Evolutionary conservation across 2,329 filamentous ascomycete species (phyloP).

Genomic region (Balansia obtecta): DNA sequence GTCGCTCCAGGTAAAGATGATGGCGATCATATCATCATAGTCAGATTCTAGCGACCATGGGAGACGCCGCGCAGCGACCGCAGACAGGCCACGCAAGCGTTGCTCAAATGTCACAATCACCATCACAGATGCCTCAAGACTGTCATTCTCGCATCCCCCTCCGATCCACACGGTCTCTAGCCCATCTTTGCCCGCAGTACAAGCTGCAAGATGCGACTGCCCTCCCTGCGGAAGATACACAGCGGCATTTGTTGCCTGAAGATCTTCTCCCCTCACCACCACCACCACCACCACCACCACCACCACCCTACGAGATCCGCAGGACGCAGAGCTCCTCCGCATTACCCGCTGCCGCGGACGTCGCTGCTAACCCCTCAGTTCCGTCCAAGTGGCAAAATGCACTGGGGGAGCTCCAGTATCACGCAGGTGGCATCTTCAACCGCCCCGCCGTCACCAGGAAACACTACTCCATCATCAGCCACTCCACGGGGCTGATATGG

Average conservation of each 20-base stretch:
- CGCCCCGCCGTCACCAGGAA: conserved; percentile 53
- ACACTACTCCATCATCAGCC: conserved; percentile 54
- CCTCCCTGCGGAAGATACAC: neutral
- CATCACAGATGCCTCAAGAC: neutral
- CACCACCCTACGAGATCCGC: conserved; percentile 9
- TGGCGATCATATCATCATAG: neutral
- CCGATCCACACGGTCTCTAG: neutral
- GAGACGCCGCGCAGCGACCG: neutral
- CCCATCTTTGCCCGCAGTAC: neutral
- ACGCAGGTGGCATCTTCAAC: conserved; percentile 50
- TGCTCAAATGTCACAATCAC: neutral
- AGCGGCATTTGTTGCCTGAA: neutral
- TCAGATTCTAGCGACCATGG: neutral
- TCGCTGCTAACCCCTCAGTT: conserved; percentile 5
- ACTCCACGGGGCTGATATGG: conserved; percentile 51
- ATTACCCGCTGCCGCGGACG: conserved; percentile 9
- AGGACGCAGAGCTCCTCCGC: conserved; percentile 21
- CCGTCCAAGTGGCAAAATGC: conserved; percentile 32
- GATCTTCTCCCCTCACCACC: neutral
- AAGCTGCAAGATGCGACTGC: neutral
- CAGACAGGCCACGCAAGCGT: neutral
- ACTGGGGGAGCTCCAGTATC: conserved; percentile 47
- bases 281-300: no score
- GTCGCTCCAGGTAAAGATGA: neutral
- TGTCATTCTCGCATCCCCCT: neutral